phyloP scores from a whole-genome alignment of 805 yeast genomes.

The Starmerella floricola region DNA sequence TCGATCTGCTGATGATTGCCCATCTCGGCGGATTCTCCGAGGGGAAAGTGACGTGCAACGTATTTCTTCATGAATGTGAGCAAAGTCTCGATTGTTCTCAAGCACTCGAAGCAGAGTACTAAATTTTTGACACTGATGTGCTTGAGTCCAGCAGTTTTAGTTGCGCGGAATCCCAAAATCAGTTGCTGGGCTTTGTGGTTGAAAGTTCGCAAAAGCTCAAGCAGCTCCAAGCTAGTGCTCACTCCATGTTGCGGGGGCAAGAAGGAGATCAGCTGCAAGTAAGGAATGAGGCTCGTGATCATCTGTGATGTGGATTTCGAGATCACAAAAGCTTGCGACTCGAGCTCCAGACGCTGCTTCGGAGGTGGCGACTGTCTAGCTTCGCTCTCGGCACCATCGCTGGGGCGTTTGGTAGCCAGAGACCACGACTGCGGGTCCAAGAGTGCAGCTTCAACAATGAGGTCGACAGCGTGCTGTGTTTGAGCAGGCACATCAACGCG shows the following conservation, averaged over 20 bases:
- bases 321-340: conserved; percentile 45
- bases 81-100: conserved; percentile 37
- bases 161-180: conserved; percentile 64
- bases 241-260: conserved; percentile 36
- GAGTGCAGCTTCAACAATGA: conserved; percentile 38
- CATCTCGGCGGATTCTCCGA: too few species aligned
- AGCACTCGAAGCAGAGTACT: conserved; percentile 54
- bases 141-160: conserved; percentile 53
- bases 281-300: conserved; percentile 37
- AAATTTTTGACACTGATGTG: conserved; percentile 65
- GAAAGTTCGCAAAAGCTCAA: conserved; percentile 39
- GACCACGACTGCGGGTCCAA: conserved; percentile 41
- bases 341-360: conserved; percentile 31
- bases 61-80: conserved; percentile 31
- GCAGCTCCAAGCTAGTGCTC: conserved; percentile 25
- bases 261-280: conserved; percentile 44
- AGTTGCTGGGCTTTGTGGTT: conserved; percentile 47
- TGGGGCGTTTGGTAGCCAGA: background rate
- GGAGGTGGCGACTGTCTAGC: background rate
- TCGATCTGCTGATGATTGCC: too few species aligned
- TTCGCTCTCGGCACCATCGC: background rate
- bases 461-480: conserved; percentile 41
- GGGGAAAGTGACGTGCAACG: conserved; percentile 25
- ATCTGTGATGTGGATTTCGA: conserved; percentile 39
- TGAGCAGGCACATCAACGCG: conserved; percentile 46